Percentiles rank a stretch among this genome's conserved stretches.
phyloP scores from a whole-genome alignment of 768 basidiomycete species.

The Cystoderma amianthinum region DNA sequence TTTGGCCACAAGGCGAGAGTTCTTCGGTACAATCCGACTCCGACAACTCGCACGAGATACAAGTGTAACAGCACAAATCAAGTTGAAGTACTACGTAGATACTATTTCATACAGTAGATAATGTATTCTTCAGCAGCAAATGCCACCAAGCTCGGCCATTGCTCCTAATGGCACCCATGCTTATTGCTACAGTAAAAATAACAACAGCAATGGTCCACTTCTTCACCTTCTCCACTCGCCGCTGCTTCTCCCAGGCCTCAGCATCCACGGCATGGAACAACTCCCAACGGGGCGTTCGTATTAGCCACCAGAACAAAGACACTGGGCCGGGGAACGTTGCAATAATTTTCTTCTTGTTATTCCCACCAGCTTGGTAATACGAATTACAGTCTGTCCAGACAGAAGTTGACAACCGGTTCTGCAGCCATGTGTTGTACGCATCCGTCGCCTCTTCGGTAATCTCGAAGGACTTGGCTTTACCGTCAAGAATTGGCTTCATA shows the following conservation, averaged over 20 bases:
- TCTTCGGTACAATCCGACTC: constrained; percentile 20
- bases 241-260: constrained; percentile 26
- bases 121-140: neutral
- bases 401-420: constrained; percentile 34
- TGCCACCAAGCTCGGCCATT: neutral
- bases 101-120: neutral
- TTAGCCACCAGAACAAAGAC: constrained; percentile 45
- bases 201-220: constrained; percentile 15
- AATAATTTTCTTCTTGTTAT: constrained; percentile 32
- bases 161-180: neutral
- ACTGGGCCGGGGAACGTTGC: constrained; percentile 51
- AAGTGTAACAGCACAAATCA: neutral
- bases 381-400: constrained; percentile 51
- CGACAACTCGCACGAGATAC: constrained; percentile 17
- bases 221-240: constrained; percentile 13
- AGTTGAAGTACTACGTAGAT: neutral
- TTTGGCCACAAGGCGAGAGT: constrained; percentile 4
- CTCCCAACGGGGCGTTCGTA: constrained; percentile 32
- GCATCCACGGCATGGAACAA: constrained; percentile 34
- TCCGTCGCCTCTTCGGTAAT: constrained; percentile 38
- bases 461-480: constrained; percentile 42
- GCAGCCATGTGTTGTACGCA: constrained; percentile 46
- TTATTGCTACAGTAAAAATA: constrained; percentile 11
- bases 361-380: constrained; percentile 35
- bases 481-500: constrained; percentile 43